These are phyloP conservation scores for Penicillium dipodomyicola DNA, from an alignment of 495 filamentous ascomycete species.

Conservation along the genomic window DNA sequence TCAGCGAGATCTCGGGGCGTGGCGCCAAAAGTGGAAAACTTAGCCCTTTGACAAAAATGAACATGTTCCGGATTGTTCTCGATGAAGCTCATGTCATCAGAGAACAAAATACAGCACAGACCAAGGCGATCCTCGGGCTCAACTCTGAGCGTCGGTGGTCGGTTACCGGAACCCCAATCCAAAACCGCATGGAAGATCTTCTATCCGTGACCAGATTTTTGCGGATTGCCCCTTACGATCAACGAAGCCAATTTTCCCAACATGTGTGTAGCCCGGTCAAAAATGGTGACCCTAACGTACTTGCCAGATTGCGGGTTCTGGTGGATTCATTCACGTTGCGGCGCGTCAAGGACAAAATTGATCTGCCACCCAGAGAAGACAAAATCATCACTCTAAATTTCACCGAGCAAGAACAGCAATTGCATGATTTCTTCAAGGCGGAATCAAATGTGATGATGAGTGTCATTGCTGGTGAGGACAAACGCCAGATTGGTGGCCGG, in stretches of 20 bases:
- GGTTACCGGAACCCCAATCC: slow-evolving; percentile 87
- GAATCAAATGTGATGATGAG: slow-evolving; percentile 62
- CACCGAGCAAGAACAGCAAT: slow-evolving; percentile 48
- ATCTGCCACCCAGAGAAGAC: slow-evolving; percentile 73
- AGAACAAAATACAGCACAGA: slow-evolving; percentile 74
- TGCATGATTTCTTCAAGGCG: slow-evolving; percentile 61
- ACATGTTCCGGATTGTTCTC: slow-evolving; percentile 93
- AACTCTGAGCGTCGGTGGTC: slow-evolving; percentile 86
- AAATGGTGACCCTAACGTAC: slow-evolving; percentile 71
- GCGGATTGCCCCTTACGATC: slow-evolving; percentile 80
- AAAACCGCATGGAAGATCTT: slow-evolving; percentile 90
- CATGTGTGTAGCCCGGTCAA: slow-evolving; percentile 79
- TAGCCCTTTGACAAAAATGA: slow-evolving; percentile 68
- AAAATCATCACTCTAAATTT: slow-evolving; percentile 62
- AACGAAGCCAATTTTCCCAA: slow-evolving; percentile 67
- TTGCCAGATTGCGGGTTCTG: slow-evolving; percentile 83
- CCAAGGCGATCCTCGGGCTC: slow-evolving; percentile 79
- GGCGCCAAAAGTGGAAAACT: slow-evolving; percentile 53
- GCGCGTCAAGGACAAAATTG: slow-evolving; percentile 87
- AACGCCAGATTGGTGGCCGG: slow-evolving; percentile 69
- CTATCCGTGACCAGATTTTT: slow-evolving; percentile 88
- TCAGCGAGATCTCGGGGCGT: slow-evolving; percentile 67
- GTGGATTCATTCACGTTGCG: slow-evolving; percentile 90
- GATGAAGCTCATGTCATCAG: slow-evolving; percentile 96
- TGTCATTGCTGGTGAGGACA: slow-evolving; percentile 50